Conservation (phyloP, 2,329 filamentous ascomycete genomes). For the Orbilia javanica region DNA sequence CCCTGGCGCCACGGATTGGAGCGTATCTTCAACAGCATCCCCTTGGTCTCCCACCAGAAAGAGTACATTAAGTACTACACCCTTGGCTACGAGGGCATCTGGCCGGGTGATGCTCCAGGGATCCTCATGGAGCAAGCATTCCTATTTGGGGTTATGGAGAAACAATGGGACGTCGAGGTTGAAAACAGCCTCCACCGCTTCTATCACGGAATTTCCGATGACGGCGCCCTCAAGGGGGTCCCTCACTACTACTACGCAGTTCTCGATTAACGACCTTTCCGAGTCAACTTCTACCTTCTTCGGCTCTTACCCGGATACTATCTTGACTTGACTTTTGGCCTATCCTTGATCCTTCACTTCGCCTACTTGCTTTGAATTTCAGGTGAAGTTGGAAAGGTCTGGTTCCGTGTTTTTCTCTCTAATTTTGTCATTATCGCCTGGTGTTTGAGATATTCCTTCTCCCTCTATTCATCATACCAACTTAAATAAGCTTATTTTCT, state of each 20-base stretch:
- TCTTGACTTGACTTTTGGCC: no score
- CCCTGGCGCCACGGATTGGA: conserved; percentile 38
- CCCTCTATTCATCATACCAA: background rate
- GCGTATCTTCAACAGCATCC: conserved; percentile 15
- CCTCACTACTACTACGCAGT: background rate
- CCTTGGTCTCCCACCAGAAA: background rate
- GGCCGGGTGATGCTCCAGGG: background rate
- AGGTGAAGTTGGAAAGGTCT: background rate
- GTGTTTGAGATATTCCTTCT: background rate
- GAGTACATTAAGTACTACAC: conserved; percentile 21
- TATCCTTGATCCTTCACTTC: background rate
- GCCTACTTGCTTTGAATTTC: background rate
- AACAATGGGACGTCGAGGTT: conserved; percentile 33
- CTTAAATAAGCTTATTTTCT: background rate
- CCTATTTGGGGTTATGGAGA: conserved; percentile 32
- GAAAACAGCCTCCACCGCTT: conserved; percentile 8
- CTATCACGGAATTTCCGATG: conserved; percentile 26
- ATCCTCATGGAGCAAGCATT: conserved; percentile 27
- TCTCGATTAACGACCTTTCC: background rate
- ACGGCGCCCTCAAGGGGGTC: conserved; percentile 21
- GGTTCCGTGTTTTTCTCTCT: background rate
- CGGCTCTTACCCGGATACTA: no score
- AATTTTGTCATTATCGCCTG: background rate
- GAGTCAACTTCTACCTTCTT: background rate
- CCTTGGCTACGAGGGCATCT: conserved; percentile 19